A percentile compares a stretch with the other conserved stretches of the same genome.
Evolutionary conservation across 139 green algal genomes (phyloP).

Genomic region (Eudorina sp.): DNA sequence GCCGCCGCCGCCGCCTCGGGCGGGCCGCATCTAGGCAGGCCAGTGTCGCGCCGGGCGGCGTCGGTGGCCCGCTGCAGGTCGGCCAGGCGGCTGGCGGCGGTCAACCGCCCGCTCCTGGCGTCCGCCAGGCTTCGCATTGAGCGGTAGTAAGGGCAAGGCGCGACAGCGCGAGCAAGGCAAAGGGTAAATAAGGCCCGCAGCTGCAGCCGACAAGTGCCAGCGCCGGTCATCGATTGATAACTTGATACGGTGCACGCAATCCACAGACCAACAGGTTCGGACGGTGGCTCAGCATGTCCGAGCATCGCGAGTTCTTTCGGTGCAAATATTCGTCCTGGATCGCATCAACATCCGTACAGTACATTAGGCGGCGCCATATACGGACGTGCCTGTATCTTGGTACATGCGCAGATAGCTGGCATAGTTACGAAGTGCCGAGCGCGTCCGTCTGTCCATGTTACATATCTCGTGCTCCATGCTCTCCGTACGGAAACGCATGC

Average conservation of each 20-base stretch:
- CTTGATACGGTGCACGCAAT: neutral
- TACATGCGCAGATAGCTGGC: neutral
- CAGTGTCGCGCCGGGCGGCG: constrained; percentile 11
- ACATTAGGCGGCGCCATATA: too few species aligned
- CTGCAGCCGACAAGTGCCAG: too few species aligned
- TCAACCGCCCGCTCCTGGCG: neutral
- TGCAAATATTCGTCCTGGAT: too few species aligned
- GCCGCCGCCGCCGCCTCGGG: too few species aligned
- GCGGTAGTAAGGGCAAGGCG: neutral
- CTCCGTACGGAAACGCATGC: neutral
- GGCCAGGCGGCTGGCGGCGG: constrained; percentile 12
- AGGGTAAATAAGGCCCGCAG: neutral
- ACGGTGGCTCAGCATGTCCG: neutral
- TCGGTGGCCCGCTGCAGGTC: constrained; percentile 25
- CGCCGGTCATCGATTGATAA: too few species aligned
- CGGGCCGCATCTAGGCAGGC: neutral
- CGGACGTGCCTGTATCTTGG: neutral
- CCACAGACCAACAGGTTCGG: neutral
- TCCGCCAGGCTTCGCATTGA: neutral
- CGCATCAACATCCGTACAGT: too few species aligned
- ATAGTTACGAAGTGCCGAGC: too few species aligned
- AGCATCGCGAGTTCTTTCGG: too few species aligned
- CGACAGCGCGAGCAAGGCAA: neutral
- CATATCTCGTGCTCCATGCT: too few species aligned
- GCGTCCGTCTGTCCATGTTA: too few species aligned